Base-by-base conservation (phyloP, 2,329 filamentous ascomycete genomes). In the Colletotrichum gigasporum region DNA sequence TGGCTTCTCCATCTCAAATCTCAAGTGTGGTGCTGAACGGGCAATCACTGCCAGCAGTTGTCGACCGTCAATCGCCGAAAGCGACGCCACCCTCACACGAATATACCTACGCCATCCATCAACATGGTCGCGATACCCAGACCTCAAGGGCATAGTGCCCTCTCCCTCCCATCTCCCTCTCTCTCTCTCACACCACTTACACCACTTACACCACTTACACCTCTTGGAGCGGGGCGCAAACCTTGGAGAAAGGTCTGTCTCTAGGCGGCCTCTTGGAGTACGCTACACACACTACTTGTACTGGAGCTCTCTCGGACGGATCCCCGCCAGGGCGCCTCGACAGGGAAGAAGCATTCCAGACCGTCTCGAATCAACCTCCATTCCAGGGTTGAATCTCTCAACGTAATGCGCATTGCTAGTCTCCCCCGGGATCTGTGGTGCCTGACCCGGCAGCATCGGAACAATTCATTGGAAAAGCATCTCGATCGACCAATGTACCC, bases 321-420 rank as follows among this genome's bases (percentile, higher is more conserved):
- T 50, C 35, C 56, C 62, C 56, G 56, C 28, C 28, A 54, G 48
- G 48, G 41, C 48, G 37, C 16, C n/a, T 28, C 26, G 28, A 50
- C 62, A 65, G 56, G 62, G 62, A 62, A 65, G 56, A 55, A 62
- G 48, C 62, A 62, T 55, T 65, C 42, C 56, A 45, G 34, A 16
- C 48, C 56, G 62, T 65, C 62, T 65, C 62, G 57, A 55, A 65
- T 62, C 26, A 42, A 35, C 57, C 18, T 47, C 28, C 56, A 62
- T 55, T 55, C 42, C 56, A 65, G 48, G 62, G 57, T 65, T 62
- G 62, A 39, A 37, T 65, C 57, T 44, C 50, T 50, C 41, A 50
- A 44, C 22, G 28, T 30, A 55, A 65, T 65, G 62, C 48, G 62
- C 50, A 65, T 62, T 62, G 50, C 62, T 51, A 50, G 42, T 48